A percentile compares a stretch with the other conserved stretches of the same genome.
Evolutionary conservation across 371 early-diverging fungal genomes (phyloP).

Genomic region (Mucor saturninus): DNA sequence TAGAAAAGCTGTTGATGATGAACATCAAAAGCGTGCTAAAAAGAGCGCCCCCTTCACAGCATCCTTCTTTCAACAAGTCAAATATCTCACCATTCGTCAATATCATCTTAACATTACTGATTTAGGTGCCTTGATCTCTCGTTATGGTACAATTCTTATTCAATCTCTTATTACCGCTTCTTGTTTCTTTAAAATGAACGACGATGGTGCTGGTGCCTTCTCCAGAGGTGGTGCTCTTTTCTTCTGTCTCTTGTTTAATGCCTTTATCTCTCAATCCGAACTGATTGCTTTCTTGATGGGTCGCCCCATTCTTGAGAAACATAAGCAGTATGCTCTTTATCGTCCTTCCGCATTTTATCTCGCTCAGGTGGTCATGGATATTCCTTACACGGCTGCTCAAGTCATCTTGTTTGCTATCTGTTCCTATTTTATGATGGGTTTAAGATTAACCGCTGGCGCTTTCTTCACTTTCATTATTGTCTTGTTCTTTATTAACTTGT

Average conservation of each 20-base stretch:
- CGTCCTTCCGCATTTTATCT: slow-evolving; percentile 67
- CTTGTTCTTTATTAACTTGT: slow-evolving; percentile 50
- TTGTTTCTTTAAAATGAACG: slow-evolving; percentile 65
- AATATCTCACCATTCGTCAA: slow-evolving; percentile 67
- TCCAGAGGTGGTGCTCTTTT: slow-evolving; percentile 79
- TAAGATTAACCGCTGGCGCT: slow-evolving; percentile 56
- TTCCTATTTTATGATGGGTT: slow-evolving; percentile 64
- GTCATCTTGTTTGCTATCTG: slow-evolving; percentile 39
- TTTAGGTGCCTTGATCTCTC: slow-evolving; percentile 56
- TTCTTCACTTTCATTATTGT: slow-evolving; percentile 61
- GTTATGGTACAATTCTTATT: slow-evolving; percentile 64
- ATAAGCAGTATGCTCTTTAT: slow-evolving; percentile 70
- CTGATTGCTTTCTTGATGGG: slow-evolving; percentile 61
- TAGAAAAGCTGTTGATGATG: slow-evolving; percentile 58
- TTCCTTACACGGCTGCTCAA: slow-evolving; percentile 52
- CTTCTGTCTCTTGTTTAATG: slow-evolving; percentile 63
- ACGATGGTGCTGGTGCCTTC: slow-evolving; percentile 63
- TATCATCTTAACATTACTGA: slow-evolving; percentile 62
- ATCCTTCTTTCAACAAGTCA: slow-evolving; percentile 67
- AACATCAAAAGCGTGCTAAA: slow-evolving; percentile 63
- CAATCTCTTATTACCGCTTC: slow-evolving; percentile 76
- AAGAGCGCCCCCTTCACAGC: slow-evolving; percentile 64
- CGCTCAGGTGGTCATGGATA: slow-evolving; percentile 59
- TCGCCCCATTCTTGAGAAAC: slow-evolving; percentile 70
- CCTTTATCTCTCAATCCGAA: slow-evolving; percentile 64